These are phyloP conservation scores for Botrytis porri DNA, from an alignment of 2,329 filamentous ascomycete species.

Conservation along the genomic window DNA sequence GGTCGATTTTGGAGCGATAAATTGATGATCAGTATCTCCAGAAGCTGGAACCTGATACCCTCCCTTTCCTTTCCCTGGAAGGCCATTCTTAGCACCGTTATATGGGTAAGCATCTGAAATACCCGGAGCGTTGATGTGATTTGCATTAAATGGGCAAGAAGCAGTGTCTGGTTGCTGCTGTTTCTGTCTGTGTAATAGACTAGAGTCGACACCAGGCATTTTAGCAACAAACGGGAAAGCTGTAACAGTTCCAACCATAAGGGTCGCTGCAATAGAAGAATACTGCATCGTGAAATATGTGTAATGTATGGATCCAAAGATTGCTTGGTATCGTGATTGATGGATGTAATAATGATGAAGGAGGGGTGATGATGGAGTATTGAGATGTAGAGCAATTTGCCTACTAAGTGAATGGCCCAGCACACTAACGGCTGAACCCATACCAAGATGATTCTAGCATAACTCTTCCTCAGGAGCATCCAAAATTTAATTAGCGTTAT, in stretches of 20 bases:
- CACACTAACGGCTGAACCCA: not conserved
- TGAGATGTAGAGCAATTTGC: not conserved
- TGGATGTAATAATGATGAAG: not conserved
- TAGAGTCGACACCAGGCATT: conserved; percentile 40
- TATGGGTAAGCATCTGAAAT: conserved; percentile 3
- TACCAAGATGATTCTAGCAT: not conserved
- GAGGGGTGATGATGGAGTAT: not conserved
- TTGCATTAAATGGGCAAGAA: not conserved
- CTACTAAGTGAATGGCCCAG: not conserved
- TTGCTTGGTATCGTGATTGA: not conserved
- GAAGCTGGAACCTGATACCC: conserved; percentile 45
- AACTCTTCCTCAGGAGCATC: not conserved
- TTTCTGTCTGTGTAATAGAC: conserved; percentile 30
- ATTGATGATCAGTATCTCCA: conserved; percentile 34
- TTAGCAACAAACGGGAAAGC: conserved; percentile 43
- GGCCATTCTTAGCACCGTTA: conserved; percentile 8
- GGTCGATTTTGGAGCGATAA: conserved; percentile 18
- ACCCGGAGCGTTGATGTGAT: conserved; percentile 2
- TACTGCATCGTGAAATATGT: not conserved
- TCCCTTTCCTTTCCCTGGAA: conserved; percentile 42
- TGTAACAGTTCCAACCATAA: conserved; percentile 23
- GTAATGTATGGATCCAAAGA: not conserved
- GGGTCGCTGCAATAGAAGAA: not conserved
- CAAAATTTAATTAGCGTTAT: too few species aligned
- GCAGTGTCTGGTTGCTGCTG: conserved; percentile 9